Percentiles rank a stretch among this genome's conserved stretches.
Conservation (phyloP, 2,329 filamentous ascomycete species). For the Myriosclerotinia duriaeana region DNA sequence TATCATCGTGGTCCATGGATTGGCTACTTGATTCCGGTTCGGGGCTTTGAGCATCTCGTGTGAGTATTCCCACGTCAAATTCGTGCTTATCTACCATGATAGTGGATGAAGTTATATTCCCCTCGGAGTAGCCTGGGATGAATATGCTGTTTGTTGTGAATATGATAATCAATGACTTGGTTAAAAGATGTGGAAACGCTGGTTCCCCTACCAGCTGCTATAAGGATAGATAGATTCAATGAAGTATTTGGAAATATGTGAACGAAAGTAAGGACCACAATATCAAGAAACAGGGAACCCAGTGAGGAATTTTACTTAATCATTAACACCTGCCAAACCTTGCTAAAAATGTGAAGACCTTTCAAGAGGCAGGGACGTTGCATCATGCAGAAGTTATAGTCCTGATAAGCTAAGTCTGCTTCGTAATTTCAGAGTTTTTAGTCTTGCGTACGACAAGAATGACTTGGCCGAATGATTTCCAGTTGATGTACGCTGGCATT, state of each 20-base stretch:
- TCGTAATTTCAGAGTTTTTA: neutral
- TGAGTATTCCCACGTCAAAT: conserved; percentile 10
- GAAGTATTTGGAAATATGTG: neutral
- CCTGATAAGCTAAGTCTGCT: neutral
- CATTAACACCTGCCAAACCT: neutral
- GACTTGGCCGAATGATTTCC: neutral
- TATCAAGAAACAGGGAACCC: neutral
- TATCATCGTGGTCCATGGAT: neutral
- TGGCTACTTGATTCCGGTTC: neutral
- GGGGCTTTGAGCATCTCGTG: neutral
- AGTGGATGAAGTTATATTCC: neutral
- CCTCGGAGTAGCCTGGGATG: neutral
- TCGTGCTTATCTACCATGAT: conserved; percentile 3
- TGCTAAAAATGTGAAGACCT: neutral
- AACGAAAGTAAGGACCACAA: neutral
- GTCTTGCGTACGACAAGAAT: neutral
- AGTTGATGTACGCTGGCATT: neutral
- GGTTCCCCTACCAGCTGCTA: neutral
- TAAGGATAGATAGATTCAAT: neutral
- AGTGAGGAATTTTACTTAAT: neutral
- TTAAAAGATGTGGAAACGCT: conserved; percentile 4
- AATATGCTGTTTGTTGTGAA: neutral
- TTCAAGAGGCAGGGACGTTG: neutral
- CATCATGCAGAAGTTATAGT: neutral
- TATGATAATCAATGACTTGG: neutral